phyloP scores from a whole-genome alignment of 1,284 basidiomycete genomes.

The Pseudozyma thailandica region DNA sequence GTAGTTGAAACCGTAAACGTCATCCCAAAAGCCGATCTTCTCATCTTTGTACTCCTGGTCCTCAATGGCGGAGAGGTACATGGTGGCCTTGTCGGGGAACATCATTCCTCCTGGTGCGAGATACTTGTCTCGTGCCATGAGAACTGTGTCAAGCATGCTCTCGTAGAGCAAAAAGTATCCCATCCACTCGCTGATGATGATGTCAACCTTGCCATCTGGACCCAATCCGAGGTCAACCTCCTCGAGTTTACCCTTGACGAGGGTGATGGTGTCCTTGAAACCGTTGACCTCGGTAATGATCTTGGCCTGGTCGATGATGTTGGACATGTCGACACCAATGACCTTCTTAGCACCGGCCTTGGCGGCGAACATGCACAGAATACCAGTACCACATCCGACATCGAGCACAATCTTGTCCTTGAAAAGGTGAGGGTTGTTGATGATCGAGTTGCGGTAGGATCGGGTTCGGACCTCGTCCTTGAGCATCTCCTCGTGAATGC shows the following conservation, averaged over 20 bases:
- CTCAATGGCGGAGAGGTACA: slow-evolving; percentile 97
- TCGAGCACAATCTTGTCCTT: slow-evolving; percentile 82
- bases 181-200: slow-evolving; percentile 99
- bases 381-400: slow-evolving; percentile 98
- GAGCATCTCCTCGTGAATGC: slow-evolving; percentile 82
- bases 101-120: slow-evolving; percentile 84
- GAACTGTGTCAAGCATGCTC: slow-evolving; percentile 98
- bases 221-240: slow-evolving; percentile 74
- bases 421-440: slow-evolving; percentile 95
- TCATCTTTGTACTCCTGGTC: slow-evolving; percentile 99
- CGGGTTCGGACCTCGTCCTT: slow-evolving; percentile 96
- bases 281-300: slow-evolving; percentile 97
- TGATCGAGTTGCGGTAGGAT: slow-evolving; percentile 92
- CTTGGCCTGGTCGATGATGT: slow-evolving; percentile 98
- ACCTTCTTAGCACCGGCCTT: slow-evolving; percentile 97
- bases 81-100: slow-evolving; percentile 93
- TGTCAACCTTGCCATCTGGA: slow-evolving; percentile 74
- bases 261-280: slow-evolving; percentile 89
- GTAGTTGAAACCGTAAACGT: slow-evolving; percentile 99
- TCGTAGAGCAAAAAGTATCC: slow-evolving; percentile 85
- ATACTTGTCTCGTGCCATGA: slow-evolving; percentile 96
- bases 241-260: slow-evolving; percentile 98
- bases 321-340: slow-evolving; percentile 92
- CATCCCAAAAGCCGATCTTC: slow-evolving; percentile 96
- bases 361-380: slow-evolving; percentile 98